Evolutionary conservation across 2,329 filamentous ascomycete species (phyloP).

Genomic region (Zasmidium cellare): DNA sequence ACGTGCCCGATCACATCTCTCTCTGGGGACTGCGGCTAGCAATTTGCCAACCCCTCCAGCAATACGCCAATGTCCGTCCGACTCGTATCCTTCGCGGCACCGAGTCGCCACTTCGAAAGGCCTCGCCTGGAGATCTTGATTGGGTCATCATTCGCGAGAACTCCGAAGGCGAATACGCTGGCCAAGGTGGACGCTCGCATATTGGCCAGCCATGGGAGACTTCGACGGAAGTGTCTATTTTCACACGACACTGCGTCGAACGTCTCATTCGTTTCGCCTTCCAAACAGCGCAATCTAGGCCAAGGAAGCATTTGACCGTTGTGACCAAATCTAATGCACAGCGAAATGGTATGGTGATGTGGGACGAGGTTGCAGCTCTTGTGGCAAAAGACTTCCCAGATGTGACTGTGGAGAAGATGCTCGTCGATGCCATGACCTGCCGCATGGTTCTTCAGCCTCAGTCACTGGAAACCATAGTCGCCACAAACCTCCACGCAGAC

Average conservation of each 20-base stretch:
- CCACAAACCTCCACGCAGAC: conserved; percentile 63
- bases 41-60: conserved; percentile 56
- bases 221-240: conserved; percentile 64
- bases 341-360: conserved; percentile 67
- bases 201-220: conserved; percentile 59
- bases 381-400: conserved; percentile 61
- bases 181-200: conserved; percentile 64
- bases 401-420: conserved; percentile 64
- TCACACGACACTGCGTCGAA: conserved; percentile 61
- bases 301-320: conserved; percentile 60
- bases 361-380: conserved; percentile 62
- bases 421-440: conserved; percentile 67
- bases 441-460: conserved; percentile 63
- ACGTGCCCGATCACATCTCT: conserved; percentile 52
- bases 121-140: conserved; percentile 60
- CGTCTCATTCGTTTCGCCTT: conserved; percentile 65
- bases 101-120: conserved; percentile 55
- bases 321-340: conserved; percentile 68
- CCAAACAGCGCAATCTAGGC: conserved; percentile 58
- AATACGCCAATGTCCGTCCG: conserved; percentile 60
- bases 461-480: conserved; percentile 63
- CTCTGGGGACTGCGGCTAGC: conserved; percentile 58
- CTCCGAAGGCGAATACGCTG: conserved; percentile 66
- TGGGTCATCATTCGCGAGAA: conserved; percentile 69
- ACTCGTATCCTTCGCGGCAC: conserved; percentile 63